Conservation (phyloP, 495 filamentous ascomycete genomes). For the Pyrenula massariospora region DNA sequence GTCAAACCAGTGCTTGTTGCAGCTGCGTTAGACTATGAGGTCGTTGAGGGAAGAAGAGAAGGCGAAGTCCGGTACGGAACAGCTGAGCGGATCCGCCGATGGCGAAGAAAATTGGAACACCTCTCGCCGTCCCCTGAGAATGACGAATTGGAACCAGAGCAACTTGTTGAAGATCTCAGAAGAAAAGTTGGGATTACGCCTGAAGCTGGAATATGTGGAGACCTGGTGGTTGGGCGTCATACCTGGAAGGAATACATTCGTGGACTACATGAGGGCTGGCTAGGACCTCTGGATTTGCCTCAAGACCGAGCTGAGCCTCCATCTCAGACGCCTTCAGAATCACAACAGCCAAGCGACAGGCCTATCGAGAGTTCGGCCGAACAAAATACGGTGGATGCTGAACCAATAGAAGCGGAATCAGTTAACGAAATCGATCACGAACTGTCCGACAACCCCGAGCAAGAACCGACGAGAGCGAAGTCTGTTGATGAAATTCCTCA, state of each 20-base stretch:
- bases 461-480: conserved; percentile 3
- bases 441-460: no score
- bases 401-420: conserved; percentile 10
- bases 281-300: conserved; percentile 63
- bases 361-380: conserved; percentile 17
- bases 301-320: conserved; percentile 7
- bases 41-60: conserved; percentile 79
- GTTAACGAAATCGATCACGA: not conserved
- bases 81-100: conserved; percentile 68
- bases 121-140: conserved; percentile 22
- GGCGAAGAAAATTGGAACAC: conserved; percentile 45
- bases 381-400: no score
- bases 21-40: conserved; percentile 86
- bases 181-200: conserved; percentile 50
- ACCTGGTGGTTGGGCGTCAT: conserved; percentile 81
- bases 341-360: conserved; percentile 13
- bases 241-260: conserved; percentile 97
- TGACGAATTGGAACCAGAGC: conserved; percentile 31
- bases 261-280: conserved; percentile 91
- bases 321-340: conserved; percentile 7
- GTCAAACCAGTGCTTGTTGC: conserved; percentile 87
- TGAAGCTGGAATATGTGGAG: conserved; percentile 63
- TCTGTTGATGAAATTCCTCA: conserved; percentile 8
- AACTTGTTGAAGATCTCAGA: conserved; percentile 43
- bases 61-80: conserved; percentile 75